Conservation (phyloP, 2,329 filamentous ascomycete species). For the Hypomyces rosellus region DNA sequence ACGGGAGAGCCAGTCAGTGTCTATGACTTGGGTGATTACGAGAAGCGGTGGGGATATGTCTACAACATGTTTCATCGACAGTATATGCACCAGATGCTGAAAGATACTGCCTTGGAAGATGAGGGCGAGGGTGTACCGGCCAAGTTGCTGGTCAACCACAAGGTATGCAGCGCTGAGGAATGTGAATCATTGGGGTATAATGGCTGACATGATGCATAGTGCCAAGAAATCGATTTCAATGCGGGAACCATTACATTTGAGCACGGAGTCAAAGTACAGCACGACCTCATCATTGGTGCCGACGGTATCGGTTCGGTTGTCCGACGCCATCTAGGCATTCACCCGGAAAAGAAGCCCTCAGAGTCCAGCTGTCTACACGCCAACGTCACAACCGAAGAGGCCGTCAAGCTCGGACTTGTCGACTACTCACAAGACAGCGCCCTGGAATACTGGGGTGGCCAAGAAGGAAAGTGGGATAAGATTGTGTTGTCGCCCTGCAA, state of each 20-base stretch:
- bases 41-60: constrained; percentile 56
- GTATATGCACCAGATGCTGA: constrained; percentile 63
- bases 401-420: constrained; percentile 51
- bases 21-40: constrained; percentile 58
- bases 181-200: neutral
- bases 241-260: constrained; percentile 45
- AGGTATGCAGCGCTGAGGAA: constrained; percentile 25
- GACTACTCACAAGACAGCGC: constrained; percentile 56
- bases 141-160: constrained; percentile 50
- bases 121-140: constrained; percentile 48
- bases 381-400: constrained; percentile 57
- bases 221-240: constrained; percentile 46
- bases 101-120: constrained; percentile 49
- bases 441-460: constrained; percentile 65
- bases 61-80: constrained; percentile 67
- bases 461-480: constrained; percentile 58
- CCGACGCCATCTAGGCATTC: constrained; percentile 56
- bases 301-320: constrained; percentile 64
- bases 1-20: constrained; percentile 60
- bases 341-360: constrained; percentile 52
- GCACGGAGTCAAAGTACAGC: constrained; percentile 42
- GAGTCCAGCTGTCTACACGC: constrained; percentile 58
- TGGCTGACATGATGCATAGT: constrained; percentile 21
- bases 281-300: constrained; percentile 57
- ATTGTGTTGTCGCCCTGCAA: constrained; percentile 66